phyloP scores from a whole-genome alignment of 805 yeast species.

The Tetrapisispora namnaoensis region DNA sequence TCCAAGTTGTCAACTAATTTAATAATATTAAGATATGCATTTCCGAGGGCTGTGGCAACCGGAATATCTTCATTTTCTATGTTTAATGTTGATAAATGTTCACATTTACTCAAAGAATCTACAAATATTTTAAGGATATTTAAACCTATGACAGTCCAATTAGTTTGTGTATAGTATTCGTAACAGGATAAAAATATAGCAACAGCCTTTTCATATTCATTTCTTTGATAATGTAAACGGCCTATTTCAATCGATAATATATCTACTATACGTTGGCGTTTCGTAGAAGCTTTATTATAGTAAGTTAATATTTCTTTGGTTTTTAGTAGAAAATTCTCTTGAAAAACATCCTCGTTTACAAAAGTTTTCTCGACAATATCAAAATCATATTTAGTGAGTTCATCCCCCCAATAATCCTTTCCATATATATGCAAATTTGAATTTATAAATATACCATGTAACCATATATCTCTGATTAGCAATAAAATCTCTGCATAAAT shows the following conservation, averaged over 20 bases:
- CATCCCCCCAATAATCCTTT: slow-evolving; percentile 6
- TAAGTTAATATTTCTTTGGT: slow-evolving; percentile 36
- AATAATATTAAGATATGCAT: slow-evolving; percentile 24
- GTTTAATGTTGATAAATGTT: slow-evolving; percentile 11
- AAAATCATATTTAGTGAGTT: slow-evolving; percentile 6
- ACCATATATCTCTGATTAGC: slow-evolving; percentile 32
- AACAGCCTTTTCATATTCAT: slow-evolving; percentile 51
- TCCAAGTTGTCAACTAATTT: slow-evolving; percentile 10
- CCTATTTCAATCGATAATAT: slow-evolving; percentile 74
- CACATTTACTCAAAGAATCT: slow-evolving; percentile 44
- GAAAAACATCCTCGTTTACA: slow-evolving; percentile 14
- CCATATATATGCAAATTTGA: slow-evolving; percentile 10
- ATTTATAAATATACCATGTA: slow-evolving; percentile 16
- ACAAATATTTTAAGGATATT: slow-evolving; percentile 57
- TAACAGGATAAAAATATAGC: slow-evolving; percentile 59
- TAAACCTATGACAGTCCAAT: slow-evolving; percentile 68
- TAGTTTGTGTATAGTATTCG: slow-evolving; percentile 52
- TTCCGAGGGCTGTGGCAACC: slow-evolving; percentile 18
- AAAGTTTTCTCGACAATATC: slow-evolving; percentile 10
- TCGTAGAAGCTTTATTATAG: slow-evolving; percentile 12
- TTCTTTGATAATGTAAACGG: slow-evolving; percentile 47
- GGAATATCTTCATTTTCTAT: slow-evolving; percentile 22
- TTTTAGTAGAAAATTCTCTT: slow-evolving; percentile 36
- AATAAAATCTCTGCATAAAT: slow-evolving; percentile 35
- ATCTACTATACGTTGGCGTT: slow-evolving; percentile 57